Conservation (phyloP, 345 rosid species). For the Cardamine occulta region DNA sequence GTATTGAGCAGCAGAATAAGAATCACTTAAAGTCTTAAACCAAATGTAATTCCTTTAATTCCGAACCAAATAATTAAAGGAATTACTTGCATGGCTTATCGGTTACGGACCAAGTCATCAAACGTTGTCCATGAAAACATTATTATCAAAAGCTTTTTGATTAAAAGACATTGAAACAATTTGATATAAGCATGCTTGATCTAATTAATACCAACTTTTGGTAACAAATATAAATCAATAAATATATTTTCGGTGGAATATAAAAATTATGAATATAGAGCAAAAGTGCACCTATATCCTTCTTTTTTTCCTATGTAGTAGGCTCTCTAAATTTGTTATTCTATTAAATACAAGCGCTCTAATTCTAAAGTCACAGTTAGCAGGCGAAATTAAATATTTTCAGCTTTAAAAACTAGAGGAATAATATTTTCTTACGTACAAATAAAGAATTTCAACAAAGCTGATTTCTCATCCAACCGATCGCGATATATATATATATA, state of each 20-base stretch:
- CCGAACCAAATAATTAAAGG: slow-evolving; percentile 2
- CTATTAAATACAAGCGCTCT: not conserved
- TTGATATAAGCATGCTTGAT: slow-evolving; percentile 38
- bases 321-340: not conserved
- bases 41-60: not conserved
- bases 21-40: not conserved
- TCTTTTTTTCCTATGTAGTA: not conserved
- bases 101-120: slow-evolving; percentile 39
- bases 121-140: slow-evolving; percentile 32
- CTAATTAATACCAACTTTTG: slow-evolving; percentile 44
- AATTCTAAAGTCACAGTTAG: not conserved
- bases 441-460: not conserved
- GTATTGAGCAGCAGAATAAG: not conserved
- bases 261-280: slow-evolving; percentile 1
- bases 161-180: slow-evolving; percentile 28
- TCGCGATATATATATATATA: too few relatives aligned
- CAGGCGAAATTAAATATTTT: too few relatives aligned
- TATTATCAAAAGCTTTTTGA: slow-evolving; percentile 32
- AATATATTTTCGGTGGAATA: slow-evolving; percentile 24
- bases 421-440: not conserved
- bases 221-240: slow-evolving; percentile 5
- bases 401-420: not conserved
- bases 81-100: slow-evolving; percentile 39
- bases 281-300: slow-evolving; percentile 1
- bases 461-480: not conserved